A percentile compares a stretch with the other conserved stretches of the same genome.
These are phyloP conservation scores for Ogataea degrootiae DNA, from an alignment of 805 yeast genomes.

Conservation along the genomic window DNA sequence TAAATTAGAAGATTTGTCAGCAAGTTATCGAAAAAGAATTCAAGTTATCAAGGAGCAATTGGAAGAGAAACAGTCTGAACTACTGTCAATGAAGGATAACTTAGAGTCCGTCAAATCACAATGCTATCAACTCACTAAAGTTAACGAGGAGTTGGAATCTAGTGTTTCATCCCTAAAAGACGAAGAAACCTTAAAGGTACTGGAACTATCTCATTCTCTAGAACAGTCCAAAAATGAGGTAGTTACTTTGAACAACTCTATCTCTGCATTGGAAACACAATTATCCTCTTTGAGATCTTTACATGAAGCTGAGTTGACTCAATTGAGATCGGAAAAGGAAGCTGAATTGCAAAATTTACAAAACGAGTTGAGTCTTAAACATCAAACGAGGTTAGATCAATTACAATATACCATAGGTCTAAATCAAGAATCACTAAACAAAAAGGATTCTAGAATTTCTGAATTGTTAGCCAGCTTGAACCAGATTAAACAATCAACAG, in stretches of 20 bases:
- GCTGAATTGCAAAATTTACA: not conserved
- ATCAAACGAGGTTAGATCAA: not conserved
- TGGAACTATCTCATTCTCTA: slow-evolving; percentile 2
- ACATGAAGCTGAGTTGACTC: slow-evolving; percentile 3
- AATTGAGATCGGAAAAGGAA: not conserved
- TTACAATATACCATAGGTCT: not conserved
- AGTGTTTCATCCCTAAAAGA: slow-evolving; percentile 4
- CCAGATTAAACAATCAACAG: not conserved
- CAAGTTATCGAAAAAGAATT: slow-evolving; percentile 30
- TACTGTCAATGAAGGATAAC: slow-evolving; percentile 3
- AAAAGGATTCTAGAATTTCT: not conserved
- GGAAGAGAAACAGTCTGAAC: slow-evolving; percentile 6
- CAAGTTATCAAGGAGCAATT: slow-evolving; percentile 17
- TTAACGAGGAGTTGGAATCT: slow-evolving; percentile 5
- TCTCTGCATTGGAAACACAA: slow-evolving; percentile 5
- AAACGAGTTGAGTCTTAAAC: not conserved
- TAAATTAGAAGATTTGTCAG: slow-evolving; percentile 28
- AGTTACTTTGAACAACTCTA: slow-evolving; percentile 1
- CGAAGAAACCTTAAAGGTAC: slow-evolving; percentile 3
- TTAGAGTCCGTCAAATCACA: slow-evolving; percentile 8
- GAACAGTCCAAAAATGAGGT: slow-evolving; percentile 3
- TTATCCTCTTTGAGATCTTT: slow-evolving; percentile 1
- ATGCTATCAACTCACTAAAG: slow-evolving; percentile 2
- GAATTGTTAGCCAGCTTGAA: not conserved
- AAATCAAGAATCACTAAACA: not conserved